phyloP scores from a whole-genome alignment of 139 green algal genomes.

The Spirogloea muscicola region DNA sequence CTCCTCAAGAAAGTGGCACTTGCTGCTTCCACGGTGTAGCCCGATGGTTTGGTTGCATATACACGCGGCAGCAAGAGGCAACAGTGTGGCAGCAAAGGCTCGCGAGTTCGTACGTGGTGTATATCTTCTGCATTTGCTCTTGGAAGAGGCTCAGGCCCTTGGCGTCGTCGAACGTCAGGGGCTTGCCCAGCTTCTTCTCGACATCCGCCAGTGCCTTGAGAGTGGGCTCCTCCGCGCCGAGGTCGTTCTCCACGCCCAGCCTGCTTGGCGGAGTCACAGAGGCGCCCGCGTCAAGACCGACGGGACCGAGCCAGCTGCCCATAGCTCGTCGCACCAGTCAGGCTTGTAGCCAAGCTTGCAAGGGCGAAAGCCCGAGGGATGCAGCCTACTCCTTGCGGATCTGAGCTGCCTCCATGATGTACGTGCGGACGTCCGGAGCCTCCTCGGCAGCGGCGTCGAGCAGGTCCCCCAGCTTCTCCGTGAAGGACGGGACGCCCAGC shows the following conservation, averaged over 20 bases:
- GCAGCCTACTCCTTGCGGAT: constrained; percentile 6
- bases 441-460: constrained; percentile 13
- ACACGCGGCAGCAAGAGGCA: background rate
- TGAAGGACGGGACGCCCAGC: constrained; percentile 19
- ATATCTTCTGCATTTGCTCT: constrained; percentile 15
- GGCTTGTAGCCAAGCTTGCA: too few species aligned
- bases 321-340: too few species aligned
- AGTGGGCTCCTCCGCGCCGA: constrained; percentile 6
- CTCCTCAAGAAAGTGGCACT: too few species aligned
- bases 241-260: constrained; percentile 20
- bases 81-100: background rate
- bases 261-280: constrained; percentile 1
- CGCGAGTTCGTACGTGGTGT: constrained; percentile 15
- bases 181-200: constrained; percentile 38
- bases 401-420: constrained; percentile 1
- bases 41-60: background rate
- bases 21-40: too few species aligned
- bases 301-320: too few species aligned
- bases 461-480: constrained; percentile 25
- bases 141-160: constrained; percentile 14
- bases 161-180: background rate
- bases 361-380: too few species aligned
- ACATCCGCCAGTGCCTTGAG: constrained; percentile 16
- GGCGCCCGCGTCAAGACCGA: too few species aligned
- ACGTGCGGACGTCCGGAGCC: constrained; percentile 4